Evolutionary conservation across 108 stramenopile genomes (phyloP).

Genomic region (Chaetoceros muelleri): DNA sequence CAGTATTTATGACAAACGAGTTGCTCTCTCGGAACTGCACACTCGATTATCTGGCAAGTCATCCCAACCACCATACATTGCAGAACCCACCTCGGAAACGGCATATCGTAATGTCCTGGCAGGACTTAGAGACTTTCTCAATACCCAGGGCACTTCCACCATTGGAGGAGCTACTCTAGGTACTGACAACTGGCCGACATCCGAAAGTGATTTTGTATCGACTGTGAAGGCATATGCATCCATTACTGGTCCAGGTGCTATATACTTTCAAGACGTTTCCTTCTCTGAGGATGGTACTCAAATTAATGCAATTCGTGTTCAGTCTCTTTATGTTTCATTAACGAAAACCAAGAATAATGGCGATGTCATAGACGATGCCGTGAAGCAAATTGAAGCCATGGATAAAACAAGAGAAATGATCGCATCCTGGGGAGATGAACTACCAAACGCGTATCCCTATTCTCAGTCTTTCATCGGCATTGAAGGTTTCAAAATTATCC

Average conservation of each 20-base stretch:
- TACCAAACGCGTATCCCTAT: slow-evolving; percentile 30
- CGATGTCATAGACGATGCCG: slow-evolving; percentile 43
- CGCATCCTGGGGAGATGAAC: slow-evolving; percentile 33
- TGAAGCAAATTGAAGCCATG: slow-evolving; percentile 54
- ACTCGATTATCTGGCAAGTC: slow-evolving; percentile 25
- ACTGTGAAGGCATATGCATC: slow-evolving; percentile 18
- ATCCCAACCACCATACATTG: slow-evolving; percentile 42
- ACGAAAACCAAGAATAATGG: slow-evolving; percentile 21
- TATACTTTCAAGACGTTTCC: slow-evolving; percentile 29
- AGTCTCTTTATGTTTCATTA: slow-evolving; percentile 33
- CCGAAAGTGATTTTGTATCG: slow-evolving; percentile 32
- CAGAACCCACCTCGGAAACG: slow-evolving; percentile 32
- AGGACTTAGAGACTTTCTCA: slow-evolving; percentile 27
- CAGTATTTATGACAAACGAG: slow-evolving; percentile 32
- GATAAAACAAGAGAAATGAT: slow-evolving; percentile 44
- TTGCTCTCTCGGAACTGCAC: slow-evolving; percentile 28
- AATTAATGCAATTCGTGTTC: slow-evolving; percentile 30
- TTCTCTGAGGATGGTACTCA: slow-evolving; percentile 20
- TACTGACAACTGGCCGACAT: slow-evolving; percentile 40
- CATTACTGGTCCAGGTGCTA: slow-evolving; percentile 24
- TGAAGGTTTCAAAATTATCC: slow-evolving; percentile 56
- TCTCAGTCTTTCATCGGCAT: slow-evolving; percentile 30
- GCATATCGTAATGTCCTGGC: slow-evolving; percentile 47
- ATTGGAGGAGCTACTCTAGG: slow-evolving; percentile 27
- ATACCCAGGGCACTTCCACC: slow-evolving; percentile 6